These are phyloP conservation scores for Theileria annulata DNA, from an alignment of 169 alveolate genomes.

Conservation along the genomic window DNA sequence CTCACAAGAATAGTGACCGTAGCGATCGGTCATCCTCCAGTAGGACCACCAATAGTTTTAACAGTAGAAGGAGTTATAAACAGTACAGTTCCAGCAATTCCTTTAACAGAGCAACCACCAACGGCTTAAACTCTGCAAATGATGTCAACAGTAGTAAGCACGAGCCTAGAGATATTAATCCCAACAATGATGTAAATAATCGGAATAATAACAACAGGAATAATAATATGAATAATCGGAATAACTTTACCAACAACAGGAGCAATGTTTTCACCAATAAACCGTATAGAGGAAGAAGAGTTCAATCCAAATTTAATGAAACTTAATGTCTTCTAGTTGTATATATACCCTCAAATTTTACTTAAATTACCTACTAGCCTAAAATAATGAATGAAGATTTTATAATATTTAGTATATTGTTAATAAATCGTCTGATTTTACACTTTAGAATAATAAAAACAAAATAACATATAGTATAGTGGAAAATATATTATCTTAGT, in stretches of 20 bases:
- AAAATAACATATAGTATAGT: not conserved
- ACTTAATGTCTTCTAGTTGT: not conserved
- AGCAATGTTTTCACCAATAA: not conserved
- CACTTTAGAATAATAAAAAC: too few species aligned
- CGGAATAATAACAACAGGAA: not conserved
- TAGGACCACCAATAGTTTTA: not conserved
- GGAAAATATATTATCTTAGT: slow-evolving; percentile 79
- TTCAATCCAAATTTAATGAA: not conserved
- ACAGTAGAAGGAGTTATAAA: slow-evolving; percentile 1
- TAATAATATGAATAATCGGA: not conserved
- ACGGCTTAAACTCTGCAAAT: not conserved
- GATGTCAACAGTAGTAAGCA: not conserved
- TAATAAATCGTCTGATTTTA: not conserved
- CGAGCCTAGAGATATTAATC: not conserved
- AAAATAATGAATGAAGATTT: not conserved
- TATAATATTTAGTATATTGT: too few species aligned
- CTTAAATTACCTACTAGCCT: not conserved
- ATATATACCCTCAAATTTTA: not conserved
- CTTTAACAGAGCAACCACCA: not conserved
- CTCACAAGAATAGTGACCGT: not conserved
- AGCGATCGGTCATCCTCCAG: not conserved
- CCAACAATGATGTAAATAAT: not conserved
- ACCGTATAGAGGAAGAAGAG: not conserved
- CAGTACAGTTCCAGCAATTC: not conserved
- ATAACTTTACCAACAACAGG: not conserved